These are phyloP conservation scores for Jamesozyma lodderae DNA, from an alignment of 805 yeast genomes.

Conservation along the genomic window DNA sequence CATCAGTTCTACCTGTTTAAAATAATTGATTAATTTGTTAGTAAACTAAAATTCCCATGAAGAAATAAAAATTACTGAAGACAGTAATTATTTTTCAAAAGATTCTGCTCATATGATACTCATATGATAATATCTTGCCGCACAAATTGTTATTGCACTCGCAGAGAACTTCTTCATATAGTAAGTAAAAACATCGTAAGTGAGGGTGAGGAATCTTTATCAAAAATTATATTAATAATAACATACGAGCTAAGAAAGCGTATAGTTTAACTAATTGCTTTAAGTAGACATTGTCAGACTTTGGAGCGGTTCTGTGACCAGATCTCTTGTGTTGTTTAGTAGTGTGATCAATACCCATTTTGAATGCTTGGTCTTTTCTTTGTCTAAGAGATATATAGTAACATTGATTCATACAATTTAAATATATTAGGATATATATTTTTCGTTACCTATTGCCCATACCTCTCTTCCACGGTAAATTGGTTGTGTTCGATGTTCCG, in stretches of 20 bases:
- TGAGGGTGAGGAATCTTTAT: too few relatives aligned
- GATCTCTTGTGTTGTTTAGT: conserved; percentile 92
- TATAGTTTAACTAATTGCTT: conserved; percentile 94
- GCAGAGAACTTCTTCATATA: conserved; percentile 23
- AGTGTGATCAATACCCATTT: conserved; percentile 97
- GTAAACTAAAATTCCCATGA: conserved; percentile 15
- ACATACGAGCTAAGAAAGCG: conserved; percentile 99
- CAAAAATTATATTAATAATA: too few relatives aligned
- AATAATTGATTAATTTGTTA: conserved; percentile 27
- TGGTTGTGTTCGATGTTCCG: too few relatives aligned
- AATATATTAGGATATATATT: too few relatives aligned
- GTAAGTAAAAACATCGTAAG: too few relatives aligned
- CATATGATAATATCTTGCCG: conserved; percentile 12
- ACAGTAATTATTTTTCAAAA: conserved; percentile 1
- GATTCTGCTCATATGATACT: conserved; percentile 41
- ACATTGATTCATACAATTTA: too few relatives aligned
- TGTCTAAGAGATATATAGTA: neutral
- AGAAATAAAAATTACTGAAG: neutral
- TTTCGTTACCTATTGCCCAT: too few relatives aligned
- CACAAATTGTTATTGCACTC: conserved; percentile 29
- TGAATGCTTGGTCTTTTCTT: conserved; percentile 16
- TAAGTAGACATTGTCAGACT: conserved; percentile 98
- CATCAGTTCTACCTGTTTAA: conserved; percentile 85
- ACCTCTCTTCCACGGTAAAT: too few relatives aligned
- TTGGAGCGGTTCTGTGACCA: conserved; percentile 98